These are phyloP conservation scores for Diaporthe citriasiana DNA, from an alignment of 2,329 filamentous ascomycete species.

Conservation along the genomic window DNA sequence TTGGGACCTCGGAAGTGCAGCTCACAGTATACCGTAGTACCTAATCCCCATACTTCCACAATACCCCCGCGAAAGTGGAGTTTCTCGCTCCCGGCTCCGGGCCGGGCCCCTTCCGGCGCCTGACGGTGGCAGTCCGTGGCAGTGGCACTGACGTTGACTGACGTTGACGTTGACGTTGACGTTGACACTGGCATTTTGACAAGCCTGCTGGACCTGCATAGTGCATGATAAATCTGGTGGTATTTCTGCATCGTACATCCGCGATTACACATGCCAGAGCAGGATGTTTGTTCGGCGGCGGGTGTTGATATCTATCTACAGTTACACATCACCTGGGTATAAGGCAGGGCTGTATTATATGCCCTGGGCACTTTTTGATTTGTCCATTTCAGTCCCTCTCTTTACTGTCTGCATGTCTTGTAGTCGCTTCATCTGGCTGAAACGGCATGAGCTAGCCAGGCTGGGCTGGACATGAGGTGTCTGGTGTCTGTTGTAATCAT, in stretches of 20 bases:
- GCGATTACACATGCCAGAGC: background rate
- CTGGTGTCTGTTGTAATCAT: background rate
- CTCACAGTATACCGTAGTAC: too few relatives aligned
- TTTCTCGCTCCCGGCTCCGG: slow-evolving; percentile 15
- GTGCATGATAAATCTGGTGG: background rate
- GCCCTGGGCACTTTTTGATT: background rate
- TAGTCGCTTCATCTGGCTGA: slow-evolving; percentile 21
- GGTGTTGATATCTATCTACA: background rate
- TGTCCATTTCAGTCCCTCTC: background rate
- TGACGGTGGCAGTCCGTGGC: slow-evolving; percentile 11
- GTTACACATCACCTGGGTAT: background rate
- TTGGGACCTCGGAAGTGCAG: background rate
- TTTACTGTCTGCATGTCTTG: background rate
- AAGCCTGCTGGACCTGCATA: background rate
- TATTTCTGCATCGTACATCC: background rate
- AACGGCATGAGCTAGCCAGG: background rate
- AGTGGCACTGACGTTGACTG: slow-evolving; percentile 8
- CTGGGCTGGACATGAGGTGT: background rate
- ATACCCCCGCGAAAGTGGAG: slow-evolving; percentile 7
- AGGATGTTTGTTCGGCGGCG: too few relatives aligned
- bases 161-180: background rate
- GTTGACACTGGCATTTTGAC: slow-evolving; percentile 7
- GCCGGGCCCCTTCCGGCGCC: slow-evolving; percentile 23
- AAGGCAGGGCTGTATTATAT: background rate
- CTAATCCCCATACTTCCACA: background rate